These are phyloP conservation scores for Pseudotulostoma volvatum DNA, from an alignment of 495 filamentous ascomycete species.

Conservation along the genomic window DNA sequence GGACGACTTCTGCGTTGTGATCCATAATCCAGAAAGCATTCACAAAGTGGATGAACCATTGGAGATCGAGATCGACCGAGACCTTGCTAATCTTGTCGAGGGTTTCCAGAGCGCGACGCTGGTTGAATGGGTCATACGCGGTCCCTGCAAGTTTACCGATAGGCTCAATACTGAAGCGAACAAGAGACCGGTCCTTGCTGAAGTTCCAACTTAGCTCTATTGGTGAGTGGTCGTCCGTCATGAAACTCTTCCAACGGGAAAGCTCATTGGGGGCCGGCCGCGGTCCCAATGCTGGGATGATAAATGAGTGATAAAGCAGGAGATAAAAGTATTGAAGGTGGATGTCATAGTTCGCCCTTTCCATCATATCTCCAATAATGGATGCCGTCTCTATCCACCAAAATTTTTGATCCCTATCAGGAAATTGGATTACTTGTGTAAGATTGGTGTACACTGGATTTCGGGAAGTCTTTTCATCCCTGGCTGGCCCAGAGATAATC, in stretches of 20 bases:
- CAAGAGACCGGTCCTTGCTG: slow-evolving; percentile 11
- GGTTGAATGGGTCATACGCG: slow-evolving; percentile 12
- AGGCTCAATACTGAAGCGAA: slow-evolving; percentile 19
- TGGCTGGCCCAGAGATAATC: too few species aligned
- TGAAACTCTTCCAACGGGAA: slow-evolving; percentile 23
- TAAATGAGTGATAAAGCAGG: too few species aligned
- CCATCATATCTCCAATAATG: too few species aligned
- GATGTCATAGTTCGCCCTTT: too few species aligned
- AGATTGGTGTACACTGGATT: too few species aligned
- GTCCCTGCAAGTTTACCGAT: slow-evolving; percentile 12
- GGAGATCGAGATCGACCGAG: slow-evolving; percentile 5
- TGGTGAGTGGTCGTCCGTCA: slow-evolving; percentile 22
- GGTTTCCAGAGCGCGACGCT: slow-evolving; percentile 3
- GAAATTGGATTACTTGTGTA: too few species aligned
- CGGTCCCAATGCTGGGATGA: too few species aligned
- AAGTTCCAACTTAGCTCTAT: slow-evolving; percentile 24
- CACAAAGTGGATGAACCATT: slow-evolving; percentile 13
- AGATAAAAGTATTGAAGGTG: too few species aligned
- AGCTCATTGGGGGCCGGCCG: too few species aligned
- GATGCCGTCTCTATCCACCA: too few species aligned
- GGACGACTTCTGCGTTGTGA: background rate
- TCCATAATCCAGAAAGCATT: slow-evolving; percentile 2
- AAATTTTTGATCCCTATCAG: too few species aligned
- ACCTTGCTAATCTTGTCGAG: slow-evolving; percentile 1
- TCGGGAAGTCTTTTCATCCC: too few species aligned